A percentile compares a stretch with the other conserved stretches of the same genome.
Evolutionary conservation across 768 basidiomycete species (phyloP).

Genomic region (Pulveroboletus sp.): DNA sequence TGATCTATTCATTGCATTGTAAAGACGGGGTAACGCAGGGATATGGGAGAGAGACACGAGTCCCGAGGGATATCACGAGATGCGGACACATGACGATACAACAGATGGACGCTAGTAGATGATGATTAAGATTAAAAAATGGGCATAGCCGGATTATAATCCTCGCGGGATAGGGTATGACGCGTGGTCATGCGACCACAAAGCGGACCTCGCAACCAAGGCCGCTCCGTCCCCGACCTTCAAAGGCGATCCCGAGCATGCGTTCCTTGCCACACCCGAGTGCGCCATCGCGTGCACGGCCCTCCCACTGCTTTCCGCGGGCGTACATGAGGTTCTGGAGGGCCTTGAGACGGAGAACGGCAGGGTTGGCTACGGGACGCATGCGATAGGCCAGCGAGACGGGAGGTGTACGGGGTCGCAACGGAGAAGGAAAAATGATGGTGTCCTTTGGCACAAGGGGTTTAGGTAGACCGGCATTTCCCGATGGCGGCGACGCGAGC

Average conservation of each 20-base stretch:
- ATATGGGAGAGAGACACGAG: background rate
- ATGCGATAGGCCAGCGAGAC: slow-evolving; percentile 41
- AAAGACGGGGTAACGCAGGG: slow-evolving; percentile 4
- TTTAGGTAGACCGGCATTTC: slow-evolving; percentile 24
- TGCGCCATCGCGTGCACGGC: slow-evolving; percentile 45
- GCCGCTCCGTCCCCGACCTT: slow-evolving; percentile 56
- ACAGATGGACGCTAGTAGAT: slow-evolving; percentile 9
- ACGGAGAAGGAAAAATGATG: slow-evolving; percentile 40
- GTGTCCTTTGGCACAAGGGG: slow-evolving; percentile 33
- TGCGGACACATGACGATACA: slow-evolving; percentile 28
- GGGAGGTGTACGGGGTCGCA: slow-evolving; percentile 37
- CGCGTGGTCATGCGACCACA: slow-evolving; percentile 24
- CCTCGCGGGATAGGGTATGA: slow-evolving; percentile 5
- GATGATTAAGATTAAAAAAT: slow-evolving; percentile 35
- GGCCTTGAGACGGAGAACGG: slow-evolving; percentile 57
- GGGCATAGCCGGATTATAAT: slow-evolving; percentile 31
- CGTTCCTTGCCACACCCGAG: slow-evolving; percentile 58
- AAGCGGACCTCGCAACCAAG: slow-evolving; percentile 42
- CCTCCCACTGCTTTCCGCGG: slow-evolving; percentile 46
- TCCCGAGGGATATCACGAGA: slow-evolving; percentile 21
- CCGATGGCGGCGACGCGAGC: slow-evolving; percentile 35
- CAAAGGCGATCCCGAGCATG: slow-evolving; percentile 57
- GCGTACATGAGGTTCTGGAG: slow-evolving; percentile 52
- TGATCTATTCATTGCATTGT: slow-evolving; percentile 18
- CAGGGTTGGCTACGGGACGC: slow-evolving; percentile 60